Evolutionary conservation across 2,329 filamentous ascomycete species (phyloP).

Genomic region (Fusarium sterilihyphosum): DNA sequence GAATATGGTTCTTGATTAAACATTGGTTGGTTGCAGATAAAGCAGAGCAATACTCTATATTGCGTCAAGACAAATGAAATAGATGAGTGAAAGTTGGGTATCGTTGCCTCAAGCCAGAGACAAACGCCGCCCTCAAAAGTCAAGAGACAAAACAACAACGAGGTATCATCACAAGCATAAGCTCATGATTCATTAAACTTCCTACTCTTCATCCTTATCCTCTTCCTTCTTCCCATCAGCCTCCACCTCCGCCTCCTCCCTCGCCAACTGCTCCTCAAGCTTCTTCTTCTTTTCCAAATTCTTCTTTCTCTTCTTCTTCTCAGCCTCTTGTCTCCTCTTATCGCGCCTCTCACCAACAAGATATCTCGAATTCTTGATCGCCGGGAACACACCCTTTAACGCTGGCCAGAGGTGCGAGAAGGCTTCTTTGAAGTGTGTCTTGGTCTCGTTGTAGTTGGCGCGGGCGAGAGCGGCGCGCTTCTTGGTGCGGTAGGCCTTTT

Average conservation of each 20-base stretch:
- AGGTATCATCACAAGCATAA: neutral
- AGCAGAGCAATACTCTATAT: neutral
- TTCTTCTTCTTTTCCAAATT: neutral
- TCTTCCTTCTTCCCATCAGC: neutral
- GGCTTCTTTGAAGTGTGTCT: neutral
- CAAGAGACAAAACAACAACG: neutral
- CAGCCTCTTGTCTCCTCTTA: neutral
- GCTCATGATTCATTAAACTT: neutral
- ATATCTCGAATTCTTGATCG: neutral
- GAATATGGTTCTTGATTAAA: neutral
- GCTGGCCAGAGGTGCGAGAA: constrained; percentile 4
- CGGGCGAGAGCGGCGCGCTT: constrained; percentile 2
- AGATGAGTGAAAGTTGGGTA: neutral
- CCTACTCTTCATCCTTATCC: neutral
- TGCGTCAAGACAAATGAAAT: neutral
- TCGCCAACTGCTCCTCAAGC: constrained; percentile 2
- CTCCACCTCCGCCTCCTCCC: neutral
- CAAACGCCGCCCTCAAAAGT: neutral
- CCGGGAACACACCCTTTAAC: neutral
- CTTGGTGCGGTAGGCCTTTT: constrained; percentile 15
- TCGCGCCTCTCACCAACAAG: neutral
- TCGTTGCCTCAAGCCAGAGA: neutral
- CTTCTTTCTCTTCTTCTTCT: neutral
- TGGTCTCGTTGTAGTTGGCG: constrained; percentile 11
- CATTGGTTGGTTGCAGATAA: neutral